Percentiles rank a stretch among this genome's conserved stretches.
These are phyloP conservation scores for Takakia lepidozioides DNA, from an alignment of 225 moss, liverwort and hornwort species.

Conservation along the genomic window DNA sequence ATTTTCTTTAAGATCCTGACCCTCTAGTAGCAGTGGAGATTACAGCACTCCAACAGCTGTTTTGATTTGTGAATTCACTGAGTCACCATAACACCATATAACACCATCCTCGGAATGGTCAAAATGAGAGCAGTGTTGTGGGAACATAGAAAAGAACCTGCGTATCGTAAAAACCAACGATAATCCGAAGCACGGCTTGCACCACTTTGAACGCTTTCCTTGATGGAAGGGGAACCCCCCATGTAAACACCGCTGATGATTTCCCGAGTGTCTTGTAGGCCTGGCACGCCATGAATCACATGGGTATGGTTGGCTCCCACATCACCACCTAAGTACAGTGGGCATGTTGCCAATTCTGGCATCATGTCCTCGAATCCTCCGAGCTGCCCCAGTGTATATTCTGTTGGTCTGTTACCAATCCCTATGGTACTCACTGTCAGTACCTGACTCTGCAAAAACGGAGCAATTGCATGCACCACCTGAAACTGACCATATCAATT, in stretches of 20 bases:
- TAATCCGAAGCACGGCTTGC: conserved; percentile 53
- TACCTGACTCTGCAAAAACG: background rate
- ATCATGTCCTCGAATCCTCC: conserved; percentile 66
- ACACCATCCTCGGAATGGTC: background rate
- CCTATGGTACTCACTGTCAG: background rate
- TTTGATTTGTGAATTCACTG: background rate
- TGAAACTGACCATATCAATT: no score
- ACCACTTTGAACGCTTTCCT: conserved; percentile 45
- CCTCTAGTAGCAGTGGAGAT: no score
- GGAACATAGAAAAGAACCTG: conserved; percentile 32
- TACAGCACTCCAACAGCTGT: no score
- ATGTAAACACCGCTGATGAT: conserved; percentile 75
- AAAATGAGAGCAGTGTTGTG: no score
- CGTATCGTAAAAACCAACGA: conserved; percentile 77
- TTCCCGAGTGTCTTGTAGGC: conserved; percentile 47
- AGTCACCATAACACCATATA: background rate
- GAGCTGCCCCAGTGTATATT: conserved; percentile 64
- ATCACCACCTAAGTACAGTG: conserved; percentile 74
- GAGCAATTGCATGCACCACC: no score
- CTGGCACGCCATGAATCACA: conserved; percentile 64
- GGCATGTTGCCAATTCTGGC: conserved; percentile 58
- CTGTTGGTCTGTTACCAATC: conserved; percentile 43
- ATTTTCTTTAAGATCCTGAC: background rate
- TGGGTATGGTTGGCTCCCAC: conserved; percentile 76
- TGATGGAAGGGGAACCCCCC: conserved; percentile 53